These are phyloP conservation scores for Thelonectria rubi DNA, from an alignment of 2,329 filamentous ascomycete genomes.

Conservation along the genomic window DNA sequence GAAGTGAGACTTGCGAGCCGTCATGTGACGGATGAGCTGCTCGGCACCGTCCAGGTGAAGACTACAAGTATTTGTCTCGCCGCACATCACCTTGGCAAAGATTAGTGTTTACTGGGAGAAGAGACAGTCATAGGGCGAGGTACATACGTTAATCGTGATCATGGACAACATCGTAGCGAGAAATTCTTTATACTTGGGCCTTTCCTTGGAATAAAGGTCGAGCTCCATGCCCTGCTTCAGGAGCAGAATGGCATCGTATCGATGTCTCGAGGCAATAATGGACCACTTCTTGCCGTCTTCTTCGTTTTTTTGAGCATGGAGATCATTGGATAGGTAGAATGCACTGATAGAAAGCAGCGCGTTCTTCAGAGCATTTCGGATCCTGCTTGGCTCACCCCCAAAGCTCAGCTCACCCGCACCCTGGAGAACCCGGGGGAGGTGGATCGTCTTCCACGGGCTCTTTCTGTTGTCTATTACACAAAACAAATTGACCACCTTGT, in stretches of 20 bases:
- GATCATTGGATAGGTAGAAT: conserved; percentile 39
- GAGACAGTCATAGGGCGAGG: not conserved
- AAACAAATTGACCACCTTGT: conserved; percentile 39
- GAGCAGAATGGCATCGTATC: conserved; percentile 32
- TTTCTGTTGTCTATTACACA: conserved; percentile 42
- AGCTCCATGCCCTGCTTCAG: conserved; percentile 36
- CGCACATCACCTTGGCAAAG: conserved; percentile 36
- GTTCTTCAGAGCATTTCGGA: conserved; percentile 37
- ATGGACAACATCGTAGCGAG: conserved; percentile 43
- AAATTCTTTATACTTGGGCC: conserved; percentile 42
- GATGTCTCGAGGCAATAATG: conserved; percentile 20
- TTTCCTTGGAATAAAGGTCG: conserved; percentile 18
- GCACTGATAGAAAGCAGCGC: conserved; percentile 40
- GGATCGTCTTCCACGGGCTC: conserved; percentile 42
- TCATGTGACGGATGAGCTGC: conserved; percentile 33
- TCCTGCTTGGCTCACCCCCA: conserved; percentile 31
- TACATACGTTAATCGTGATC: conserved; percentile 40
- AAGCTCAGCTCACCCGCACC: conserved; percentile 37
- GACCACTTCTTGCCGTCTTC: conserved; percentile 35
- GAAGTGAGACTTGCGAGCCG: conserved; percentile 28
- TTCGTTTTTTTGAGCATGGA: conserved; percentile 4
- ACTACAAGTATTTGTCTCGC: conserved; percentile 37
- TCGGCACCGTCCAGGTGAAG: conserved; percentile 36
- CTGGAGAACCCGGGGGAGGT: conserved; percentile 38
- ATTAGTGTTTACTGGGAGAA: not conserved